phyloP scores from a whole-genome alignment of 495 filamentous ascomycete species.

The Evernia prunastri region DNA sequence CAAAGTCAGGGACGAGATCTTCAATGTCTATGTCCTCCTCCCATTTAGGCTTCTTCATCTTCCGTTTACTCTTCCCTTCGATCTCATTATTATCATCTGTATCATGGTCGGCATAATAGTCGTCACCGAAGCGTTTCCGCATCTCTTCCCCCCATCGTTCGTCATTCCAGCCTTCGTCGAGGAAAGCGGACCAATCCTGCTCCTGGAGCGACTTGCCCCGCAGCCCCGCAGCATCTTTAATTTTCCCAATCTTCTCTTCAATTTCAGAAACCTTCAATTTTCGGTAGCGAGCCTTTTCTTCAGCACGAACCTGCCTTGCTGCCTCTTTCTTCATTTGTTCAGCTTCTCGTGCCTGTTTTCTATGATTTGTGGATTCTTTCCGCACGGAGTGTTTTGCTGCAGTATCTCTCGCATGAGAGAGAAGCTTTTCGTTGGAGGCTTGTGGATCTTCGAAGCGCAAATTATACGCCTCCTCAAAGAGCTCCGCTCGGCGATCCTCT shows the following conservation, averaged over 20 bases:
- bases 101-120: conserved; percentile 71
- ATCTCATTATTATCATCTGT: conserved; percentile 40
- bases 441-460: conserved; percentile 89
- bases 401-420: conserved; percentile 80
- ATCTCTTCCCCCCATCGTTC: conserved; percentile 85
- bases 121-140: conserved; percentile 74
- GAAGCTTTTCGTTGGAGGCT: conserved; percentile 73
- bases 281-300: conserved; percentile 74
- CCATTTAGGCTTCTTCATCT: conserved; percentile 86
- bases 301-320: conserved; percentile 66
- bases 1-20: conserved; percentile 83
- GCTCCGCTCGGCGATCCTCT: conserved; percentile 72
- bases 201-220: conserved; percentile 61
- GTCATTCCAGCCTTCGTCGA: conserved; percentile 82
- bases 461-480: conserved; percentile 91
- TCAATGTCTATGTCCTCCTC: conserved; percentile 95
- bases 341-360: conserved; percentile 69
- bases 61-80: conserved; percentile 47
- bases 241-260: conserved; percentile 70
- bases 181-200: conserved; percentile 69
- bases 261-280: conserved; percentile 85
- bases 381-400: conserved; percentile 74
- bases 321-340: conserved; percentile 70
- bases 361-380: conserved; percentile 66
- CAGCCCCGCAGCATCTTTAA: conserved; percentile 81